phyloP scores from a whole-genome alignment of 176 grass and related monocot genomes.

The Hsuehochloa calcarea region DNA sequence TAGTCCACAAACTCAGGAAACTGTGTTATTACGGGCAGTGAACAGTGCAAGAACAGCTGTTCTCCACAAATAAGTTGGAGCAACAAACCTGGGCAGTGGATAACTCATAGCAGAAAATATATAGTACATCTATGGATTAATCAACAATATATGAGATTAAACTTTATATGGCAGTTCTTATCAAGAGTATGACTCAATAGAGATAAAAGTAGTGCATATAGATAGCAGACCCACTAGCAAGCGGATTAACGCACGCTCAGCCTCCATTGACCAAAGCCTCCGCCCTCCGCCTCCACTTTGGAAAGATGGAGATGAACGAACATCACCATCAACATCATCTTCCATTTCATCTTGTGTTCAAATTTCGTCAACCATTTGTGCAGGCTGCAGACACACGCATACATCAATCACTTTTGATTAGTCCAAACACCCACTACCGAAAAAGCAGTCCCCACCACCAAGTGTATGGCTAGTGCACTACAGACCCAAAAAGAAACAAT shows the following conservation, averaged over 20 bases:
- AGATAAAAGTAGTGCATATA: conserved; percentile 39
- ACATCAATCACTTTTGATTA: conserved; percentile 74
- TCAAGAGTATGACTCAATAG: conserved; percentile 29
- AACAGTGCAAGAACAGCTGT: conserved; percentile 27
- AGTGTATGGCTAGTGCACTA: conserved; percentile 86
- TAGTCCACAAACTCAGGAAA: conserved; percentile 1
- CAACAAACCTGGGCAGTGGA: background rate
- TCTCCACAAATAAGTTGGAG: conserved; percentile 17
- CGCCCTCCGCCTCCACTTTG: conserved; percentile 38
- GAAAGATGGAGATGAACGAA: conserved; percentile 45
- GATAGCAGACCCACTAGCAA: conserved; percentile 59
- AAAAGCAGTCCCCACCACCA: conserved; percentile 76
- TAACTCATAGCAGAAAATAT: conserved; percentile 25
- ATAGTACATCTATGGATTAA: conserved; percentile 3
- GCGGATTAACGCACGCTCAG: conserved; percentile 50
- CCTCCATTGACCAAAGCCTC: conserved; percentile 53
- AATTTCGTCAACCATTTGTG: conserved; percentile 72
- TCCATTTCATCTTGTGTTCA: conserved; percentile 59
- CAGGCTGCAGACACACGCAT: conserved; percentile 52
- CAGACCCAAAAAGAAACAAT: conserved; percentile 65
- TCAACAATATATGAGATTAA: conserved; percentile 1
- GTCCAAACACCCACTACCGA: conserved; percentile 62
- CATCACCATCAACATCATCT: conserved; percentile 66
- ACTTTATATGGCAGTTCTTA: conserved; percentile 42
- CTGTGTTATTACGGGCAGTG: background rate